These are phyloP conservation scores for Meira nashicola DNA, from an alignment of 1,284 basidiomycete species.

Conservation along the genomic window DNA sequence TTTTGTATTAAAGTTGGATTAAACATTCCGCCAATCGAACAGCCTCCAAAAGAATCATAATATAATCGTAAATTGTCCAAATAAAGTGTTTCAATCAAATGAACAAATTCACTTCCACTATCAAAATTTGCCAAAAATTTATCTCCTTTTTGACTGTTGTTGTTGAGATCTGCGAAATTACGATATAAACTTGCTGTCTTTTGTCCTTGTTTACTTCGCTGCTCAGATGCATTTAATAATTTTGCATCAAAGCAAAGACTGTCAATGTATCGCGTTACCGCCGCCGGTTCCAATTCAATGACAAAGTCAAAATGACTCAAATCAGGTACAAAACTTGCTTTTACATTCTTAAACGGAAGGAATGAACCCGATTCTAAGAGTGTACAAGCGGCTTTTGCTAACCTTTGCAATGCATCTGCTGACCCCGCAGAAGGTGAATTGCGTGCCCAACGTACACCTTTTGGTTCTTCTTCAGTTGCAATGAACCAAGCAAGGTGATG, in stretches of 20 bases:
- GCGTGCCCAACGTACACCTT: slow-evolving; percentile 69
- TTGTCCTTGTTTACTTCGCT: not conserved
- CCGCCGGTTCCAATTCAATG: slow-evolving; percentile 66
- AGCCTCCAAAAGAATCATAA: slow-evolving; percentile 75
- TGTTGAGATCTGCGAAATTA: slow-evolving; percentile 10
- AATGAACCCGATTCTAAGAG: slow-evolving; percentile 37
- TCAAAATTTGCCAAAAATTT: slow-evolving; percentile 61
- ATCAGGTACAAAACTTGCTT: slow-evolving; percentile 74
- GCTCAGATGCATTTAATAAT: not conserved
- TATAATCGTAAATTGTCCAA: slow-evolving; percentile 76
- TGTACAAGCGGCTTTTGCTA: slow-evolving; percentile 27
- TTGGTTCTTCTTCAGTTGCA: slow-evolving; percentile 71
- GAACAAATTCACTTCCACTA: slow-evolving; percentile 66
- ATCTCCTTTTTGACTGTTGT: slow-evolving; percentile 22
- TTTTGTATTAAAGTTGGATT: slow-evolving; percentile 61
- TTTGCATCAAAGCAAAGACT: slow-evolving; percentile 42
- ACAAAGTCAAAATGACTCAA: slow-evolving; percentile 79
- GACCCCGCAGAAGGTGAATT: slow-evolving; percentile 28
- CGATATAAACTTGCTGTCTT: not conserved
- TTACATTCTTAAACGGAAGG: slow-evolving; percentile 14
- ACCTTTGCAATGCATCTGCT: slow-evolving; percentile 38
- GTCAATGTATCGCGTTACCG: slow-evolving; percentile 67
- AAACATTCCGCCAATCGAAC: slow-evolving; percentile 75
- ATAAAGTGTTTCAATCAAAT: slow-evolving; percentile 65
- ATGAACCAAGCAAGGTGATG: slow-evolving; percentile 69